Base-by-base conservation (phyloP, 2,329 filamentous ascomycete genomes). In the Tolypocladium tundrense region DNA sequence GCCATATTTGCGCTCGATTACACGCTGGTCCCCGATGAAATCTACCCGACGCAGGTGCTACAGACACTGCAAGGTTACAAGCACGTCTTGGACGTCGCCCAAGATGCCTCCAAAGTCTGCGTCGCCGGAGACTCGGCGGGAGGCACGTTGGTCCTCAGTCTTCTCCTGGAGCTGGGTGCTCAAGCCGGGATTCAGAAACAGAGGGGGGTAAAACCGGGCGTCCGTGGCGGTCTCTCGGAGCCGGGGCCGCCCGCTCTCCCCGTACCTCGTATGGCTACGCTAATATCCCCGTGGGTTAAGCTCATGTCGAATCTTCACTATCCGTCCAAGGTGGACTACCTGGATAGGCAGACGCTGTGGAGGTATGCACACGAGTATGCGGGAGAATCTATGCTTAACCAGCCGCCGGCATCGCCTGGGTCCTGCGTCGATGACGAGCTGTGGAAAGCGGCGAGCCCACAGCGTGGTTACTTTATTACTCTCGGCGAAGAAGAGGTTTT, bases 231-330 rank as follows among this genome's bases (percentile, higher is more conserved):
- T 40, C 59, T 64, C 31, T 41, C 61, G 24, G 61, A 63, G 50
- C 56, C 57, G 6, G 16, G 48, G 19, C 58, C 60, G 14, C 65
- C 64, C 14, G 59, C 61, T 1, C 59, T 72, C 57, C 70, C 64
- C 58, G 68, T 69, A 54, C 73, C 72, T 53, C 70, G 70, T 59
- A 74, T 91, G 66, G 88, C 87, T 2, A 77, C 86, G 27, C 77
- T 94, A 60, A 89, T 96, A 60, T 92, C 88, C 11, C 90, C 90
- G 0, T 95, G 91, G 91, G 79, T 86, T 14, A 88, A 86, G 1
- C 81, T 95, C 45, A 77, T 90, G 43, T 90, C 88, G 0, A 72
- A 76, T 8, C 79, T 82, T 56, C 87, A 92, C 65, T 77, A 77
- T 56, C 84, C 88, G 63, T 93, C 88, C 0, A 69, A 75, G 4